phyloP scores from a whole-genome alignment of 2,329 filamentous ascomycete genomes.

The Aspergillus sojae region DNA sequence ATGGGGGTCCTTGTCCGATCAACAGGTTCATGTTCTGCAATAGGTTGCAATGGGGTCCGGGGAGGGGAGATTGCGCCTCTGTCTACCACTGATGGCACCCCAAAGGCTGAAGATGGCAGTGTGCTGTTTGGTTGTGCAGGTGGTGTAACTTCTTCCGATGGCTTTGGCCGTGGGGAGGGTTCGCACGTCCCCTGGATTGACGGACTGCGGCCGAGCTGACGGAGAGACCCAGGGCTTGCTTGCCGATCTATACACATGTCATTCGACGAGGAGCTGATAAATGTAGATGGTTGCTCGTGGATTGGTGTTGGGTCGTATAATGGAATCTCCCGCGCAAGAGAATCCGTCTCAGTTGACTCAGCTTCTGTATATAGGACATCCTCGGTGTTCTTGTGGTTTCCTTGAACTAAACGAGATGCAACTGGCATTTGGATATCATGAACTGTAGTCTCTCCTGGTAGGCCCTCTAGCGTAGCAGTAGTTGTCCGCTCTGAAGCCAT shows the following conservation, averaged over 20 bases:
- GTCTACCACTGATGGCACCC: slow-evolving; percentile 31
- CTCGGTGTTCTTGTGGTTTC: slow-evolving; percentile 10
- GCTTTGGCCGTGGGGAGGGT: slow-evolving; percentile 31
- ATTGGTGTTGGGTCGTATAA: slow-evolving; percentile 21
- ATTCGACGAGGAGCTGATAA: slow-evolving; percentile 47
- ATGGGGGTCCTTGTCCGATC: slow-evolving; percentile 30
- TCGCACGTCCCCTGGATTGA: slow-evolving; percentile 42
- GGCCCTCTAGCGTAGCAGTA: slow-evolving; percentile 9
- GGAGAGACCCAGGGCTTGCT: slow-evolving; percentile 22
- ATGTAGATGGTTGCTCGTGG: slow-evolving; percentile 48
- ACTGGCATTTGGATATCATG: slow-evolving; percentile 13
- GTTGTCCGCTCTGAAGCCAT: slow-evolving; percentile 12
- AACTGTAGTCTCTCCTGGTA: slow-evolving; percentile 9
- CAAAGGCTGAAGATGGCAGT: slow-evolving; percentile 38
- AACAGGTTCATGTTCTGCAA: slow-evolving; percentile 52
- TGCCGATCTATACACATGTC: slow-evolving; percentile 23
- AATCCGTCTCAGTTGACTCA: slow-evolving; percentile 12
- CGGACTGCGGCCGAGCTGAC: slow-evolving; percentile 36
- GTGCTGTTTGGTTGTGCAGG: slow-evolving; percentile 19
- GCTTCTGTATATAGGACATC: slow-evolving; percentile 7
- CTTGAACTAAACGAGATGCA: slow-evolving; percentile 12
- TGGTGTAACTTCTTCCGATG: slow-evolving; percentile 31
- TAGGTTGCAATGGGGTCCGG: slow-evolving; percentile 52
- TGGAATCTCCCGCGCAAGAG: slow-evolving; percentile 17
- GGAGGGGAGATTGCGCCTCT: slow-evolving; percentile 37